A percentile compares a stretch with the other conserved stretches of the same genome.
These are phyloP conservation scores for Fusarium mundagurra DNA, from an alignment of 2,329 filamentous ascomycete species.

Conservation along the genomic window DNA sequence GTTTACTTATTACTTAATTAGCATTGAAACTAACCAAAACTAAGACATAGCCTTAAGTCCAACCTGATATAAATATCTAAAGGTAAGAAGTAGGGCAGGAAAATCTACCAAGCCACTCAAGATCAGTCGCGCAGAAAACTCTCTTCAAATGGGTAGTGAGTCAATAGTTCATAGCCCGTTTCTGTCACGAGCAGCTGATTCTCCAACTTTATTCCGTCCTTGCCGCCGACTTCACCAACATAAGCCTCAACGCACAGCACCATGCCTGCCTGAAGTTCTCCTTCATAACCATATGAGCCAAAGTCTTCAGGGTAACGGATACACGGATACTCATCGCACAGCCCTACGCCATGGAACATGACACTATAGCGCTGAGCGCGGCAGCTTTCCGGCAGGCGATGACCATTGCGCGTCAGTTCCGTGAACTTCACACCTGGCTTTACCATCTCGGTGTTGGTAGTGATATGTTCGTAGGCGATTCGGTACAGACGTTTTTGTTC, in stretches of 20 bases:
- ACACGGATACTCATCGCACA: background rate
- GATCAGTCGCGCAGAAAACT: background rate
- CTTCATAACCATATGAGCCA: background rate
- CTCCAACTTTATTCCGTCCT: background rate
- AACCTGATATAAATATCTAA: accelerated
- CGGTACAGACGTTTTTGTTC: background rate
- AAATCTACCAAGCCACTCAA: background rate
- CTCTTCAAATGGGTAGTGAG: background rate
- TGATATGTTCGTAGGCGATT: background rate
- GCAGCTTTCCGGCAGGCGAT: background rate
- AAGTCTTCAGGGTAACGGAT: background rate
- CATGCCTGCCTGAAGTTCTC: background rate
- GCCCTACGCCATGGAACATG: background rate
- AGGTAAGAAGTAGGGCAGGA: accelerated
- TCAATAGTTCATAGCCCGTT: background rate
- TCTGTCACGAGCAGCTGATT: background rate
- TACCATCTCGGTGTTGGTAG: background rate
- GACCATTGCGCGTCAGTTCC: background rate
- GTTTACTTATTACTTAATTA: background rate
- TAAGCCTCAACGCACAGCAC: background rate
- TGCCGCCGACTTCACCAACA: background rate
- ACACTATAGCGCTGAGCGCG: background rate
- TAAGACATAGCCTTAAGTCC: accelerated
- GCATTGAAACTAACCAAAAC: background rate
- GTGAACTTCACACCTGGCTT: background rate